Evolutionary conservation across 371 early-diverging fungal genomes (phyloP), one percentile per base, ranked within the genome.

Genomic region (Syncephalastrum monosporum): DNA sequence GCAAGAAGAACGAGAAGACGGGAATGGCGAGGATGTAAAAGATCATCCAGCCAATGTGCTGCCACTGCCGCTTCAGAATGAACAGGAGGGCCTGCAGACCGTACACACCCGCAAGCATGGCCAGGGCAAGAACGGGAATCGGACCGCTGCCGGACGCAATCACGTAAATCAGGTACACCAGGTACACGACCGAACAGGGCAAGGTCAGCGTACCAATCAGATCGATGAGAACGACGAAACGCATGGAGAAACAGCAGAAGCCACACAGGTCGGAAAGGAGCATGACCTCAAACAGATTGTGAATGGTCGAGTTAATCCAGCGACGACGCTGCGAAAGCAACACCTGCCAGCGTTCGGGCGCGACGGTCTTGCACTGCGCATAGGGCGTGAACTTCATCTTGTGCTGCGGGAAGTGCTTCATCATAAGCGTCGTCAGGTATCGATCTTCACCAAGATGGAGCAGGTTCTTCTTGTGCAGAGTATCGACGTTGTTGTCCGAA

Each of bases 301-400:
- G 96, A 43, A 99, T 91, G 0, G 99, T 99, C 3, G 97, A 97
- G 76, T 99, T 99, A 69, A 99, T 99, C 99, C 99, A 98, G 38
- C 99, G 85, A 64, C 93, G 88, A 42, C 87, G 75, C 74, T 89
- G 87, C 3, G 82, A 98, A 41, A 99, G 77, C 56, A 99, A 78
- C 29, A 99, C 86, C 41, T 82, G 75, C 87, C 97, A 99, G 59
- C 86, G 83, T 61, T 97, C 98, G 5, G 99, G 99, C 14, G 95
- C 99, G 45, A 89, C 88, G n/a, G 99, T 99, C 69, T 84, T 84
- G 69, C 99, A 98, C 64, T 90, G 86, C 6, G 99, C 99, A 57
- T 93, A 90, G 1, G 97, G 86, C 4, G 95, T 92, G 74, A 99
- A 99, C 53, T 94, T 93, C 77, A 94, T 92, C 77, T 97, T 97